Evolutionary conservation across 1,284 basidiomycete genomes (phyloP).

Genomic region (Sanghuangporus baumii): DNA sequence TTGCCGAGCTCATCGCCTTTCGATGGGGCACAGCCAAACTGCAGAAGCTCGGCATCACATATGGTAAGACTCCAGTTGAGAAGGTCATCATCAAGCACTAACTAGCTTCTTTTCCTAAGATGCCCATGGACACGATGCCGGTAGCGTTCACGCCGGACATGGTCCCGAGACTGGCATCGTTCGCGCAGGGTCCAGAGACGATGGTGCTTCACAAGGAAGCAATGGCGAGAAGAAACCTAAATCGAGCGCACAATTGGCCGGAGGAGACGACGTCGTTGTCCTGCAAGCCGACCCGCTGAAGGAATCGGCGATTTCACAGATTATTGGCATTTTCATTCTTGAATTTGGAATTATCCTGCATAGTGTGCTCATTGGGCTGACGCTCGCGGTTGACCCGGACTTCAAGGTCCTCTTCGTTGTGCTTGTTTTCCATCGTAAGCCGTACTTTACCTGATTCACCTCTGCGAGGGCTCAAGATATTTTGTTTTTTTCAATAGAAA

Average conservation of each 20-base stretch:
- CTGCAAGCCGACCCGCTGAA: constrained; percentile 22
- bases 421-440: constrained; percentile 85
- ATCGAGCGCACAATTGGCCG: background rate
- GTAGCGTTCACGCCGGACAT: constrained; percentile 63
- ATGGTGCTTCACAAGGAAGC: too few species aligned
- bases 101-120: constrained; percentile 32
- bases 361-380: constrained; percentile 89
- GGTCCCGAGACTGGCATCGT: constrained; percentile 44
- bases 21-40: constrained; percentile 71
- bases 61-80: constrained; percentile 37
- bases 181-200: constrained; percentile 16
- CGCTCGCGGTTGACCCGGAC: constrained; percentile 77
- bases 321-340: constrained; percentile 82
- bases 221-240: background rate
- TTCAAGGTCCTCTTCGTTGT: constrained; percentile 90
- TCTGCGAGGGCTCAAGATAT: too few species aligned
- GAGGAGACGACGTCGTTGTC: constrained; percentile 2
- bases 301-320: constrained; percentile 59
- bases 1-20: constrained; percentile 82
- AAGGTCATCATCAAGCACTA: background rate
- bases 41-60: constrained; percentile 43
- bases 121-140: constrained; percentile 61
- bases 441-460: too few species aligned
- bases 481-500: too few species aligned
- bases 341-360: constrained; percentile 93